A percentile compares a stretch with the other conserved stretches of the same genome.
Conservation (phyloP, 1,139 yeast species). For the Geotrichum siamense region DNA sequence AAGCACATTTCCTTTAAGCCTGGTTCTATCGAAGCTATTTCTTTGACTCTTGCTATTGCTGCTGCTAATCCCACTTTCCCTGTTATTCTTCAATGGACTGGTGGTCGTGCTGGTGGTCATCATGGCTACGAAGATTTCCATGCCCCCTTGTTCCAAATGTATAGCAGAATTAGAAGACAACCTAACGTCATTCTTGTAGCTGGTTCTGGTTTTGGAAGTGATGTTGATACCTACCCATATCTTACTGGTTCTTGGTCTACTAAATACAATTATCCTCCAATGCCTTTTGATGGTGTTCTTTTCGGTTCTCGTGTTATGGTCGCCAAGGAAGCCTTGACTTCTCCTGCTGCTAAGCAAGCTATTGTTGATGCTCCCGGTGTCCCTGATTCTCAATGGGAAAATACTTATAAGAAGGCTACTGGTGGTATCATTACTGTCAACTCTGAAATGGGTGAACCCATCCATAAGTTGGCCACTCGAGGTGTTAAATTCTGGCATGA, state of each 20-base stretch:
- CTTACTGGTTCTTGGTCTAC: slow-evolving; percentile 94
- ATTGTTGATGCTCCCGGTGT: slow-evolving; percentile 91
- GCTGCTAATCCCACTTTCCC: slow-evolving; percentile 96
- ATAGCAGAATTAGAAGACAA: slow-evolving; percentile 88
- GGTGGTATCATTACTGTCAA: slow-evolving; percentile 95
- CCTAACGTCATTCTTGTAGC: slow-evolving; percentile 84
- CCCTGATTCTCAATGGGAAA: slow-evolving; percentile 82
- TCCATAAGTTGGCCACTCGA: slow-evolving; percentile 96
- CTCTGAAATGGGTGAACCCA: slow-evolving; percentile 99
- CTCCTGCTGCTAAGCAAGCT: slow-evolving; percentile 87
- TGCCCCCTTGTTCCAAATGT: slow-evolving; percentile 93
- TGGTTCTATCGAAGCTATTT: slow-evolving; percentile 90
- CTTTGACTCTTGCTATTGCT: slow-evolving; percentile 82
- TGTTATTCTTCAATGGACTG: slow-evolving; percentile 97
- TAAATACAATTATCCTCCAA: slow-evolving; percentile 81
- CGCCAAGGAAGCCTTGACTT: slow-evolving; percentile 92
- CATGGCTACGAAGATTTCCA: slow-evolving; percentile 99
- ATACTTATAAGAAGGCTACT: slow-evolving; percentile 86
- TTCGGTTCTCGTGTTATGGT: slow-evolving; percentile 97
- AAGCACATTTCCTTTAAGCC: slow-evolving; percentile 96
- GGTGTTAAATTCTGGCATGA: slow-evolving; percentile 94
- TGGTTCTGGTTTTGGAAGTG: slow-evolving; percentile 98
- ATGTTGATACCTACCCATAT: slow-evolving; percentile 94
- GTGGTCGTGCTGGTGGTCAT: slow-evolving; percentile 99
- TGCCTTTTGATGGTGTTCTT: slow-evolving; percentile 98